Base-by-base conservation (phyloP, 345 rosid species). In the Hibiscus mutabilis region DNA sequence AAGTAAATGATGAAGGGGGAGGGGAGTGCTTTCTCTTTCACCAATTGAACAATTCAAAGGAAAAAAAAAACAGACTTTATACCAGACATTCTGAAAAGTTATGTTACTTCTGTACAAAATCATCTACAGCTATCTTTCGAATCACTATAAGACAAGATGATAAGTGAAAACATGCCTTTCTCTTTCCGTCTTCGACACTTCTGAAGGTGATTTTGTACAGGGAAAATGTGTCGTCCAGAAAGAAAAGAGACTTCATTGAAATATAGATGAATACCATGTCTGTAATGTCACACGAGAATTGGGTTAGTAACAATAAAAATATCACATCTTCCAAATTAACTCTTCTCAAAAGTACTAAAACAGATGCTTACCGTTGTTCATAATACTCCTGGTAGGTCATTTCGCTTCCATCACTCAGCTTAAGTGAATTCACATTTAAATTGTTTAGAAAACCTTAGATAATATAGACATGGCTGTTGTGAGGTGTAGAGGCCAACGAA, bases 401-500 rank as follows among this genome's bases (percentile, higher is more conserved):
- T 13, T 5, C 40, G 22, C 65, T 58, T 70, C 91, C 86, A 75
- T 83, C 73, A 70, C 84, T 82, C 73, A 58, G 69, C 25, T 7
- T 80, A 49, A 51, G 31, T 2, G 99, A 92, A 62, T 82, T 83
- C 14, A 83, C 87, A 53, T 86, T 71, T 75, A 90, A 35, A 70
- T 84, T 65, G n/a, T 85, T 70, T 22, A 73, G 80, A 74, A 79
- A 21, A 12, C 86, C 92, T 3, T 72, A 71, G 35, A 89, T 78
- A 74, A 86, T 90, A 76, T 92, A 95, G 18, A 87, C 19, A 0
- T 47, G 62, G 55, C 86, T 90, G 56, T 79, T 95, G 68, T 95
- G 97, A 4, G 99, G 97, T 1, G 99, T 87, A 78, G 15, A 84
- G 25, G 90, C 90, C 80, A 95, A 71, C 12, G 92, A 89, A 73